Base-by-base conservation (phyloP, 768 basidiomycete genomes). In the Pleurotus tuber-regium region DNA sequence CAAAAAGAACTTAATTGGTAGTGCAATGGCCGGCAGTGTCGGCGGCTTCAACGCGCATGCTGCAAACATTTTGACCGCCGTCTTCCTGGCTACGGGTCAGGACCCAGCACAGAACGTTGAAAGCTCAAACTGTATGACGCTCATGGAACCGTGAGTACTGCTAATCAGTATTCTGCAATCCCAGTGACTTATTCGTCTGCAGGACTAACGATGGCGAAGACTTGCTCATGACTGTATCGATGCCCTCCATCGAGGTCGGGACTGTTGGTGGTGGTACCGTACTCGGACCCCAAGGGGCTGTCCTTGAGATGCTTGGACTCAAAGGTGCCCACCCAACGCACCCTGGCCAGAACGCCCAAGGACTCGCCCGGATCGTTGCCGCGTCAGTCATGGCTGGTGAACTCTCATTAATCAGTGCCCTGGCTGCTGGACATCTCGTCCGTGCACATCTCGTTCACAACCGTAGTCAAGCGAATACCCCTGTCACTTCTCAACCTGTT, bases 21-120 rank as follows among this genome's bases (percentile, higher is more conserved):
- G 91, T 58, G 94, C 96, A 39, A 98, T 99, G 96, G 96, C 97
- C 31, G 97, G 96, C 4, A 86, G 85, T n/a, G 80, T 98, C 48
- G 97, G 97, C 25, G 97, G 97, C 1, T 98, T 96, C 74, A 99
- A 99, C 69, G 97, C 97, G 9, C 97, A 99, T 67, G 96, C 96
- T 4, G 89, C 93, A 49, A 98, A 98, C 69, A 98, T 98, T 61
- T 71, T 98, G 57, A 98, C 97, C 24, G 95, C 97, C 3, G 73
- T 98, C 51, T 99, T 87, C 75, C 73, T 99, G 56, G 97, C 97
- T 12, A 96, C 94, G 31, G 97, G 97, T 12, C 97, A 99, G 70
- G 97, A 99, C 64, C 97, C 97, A 2, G 97, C 97, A 4, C 97
- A 99, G 76, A 98, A 98, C 66, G 96, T 99, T 24, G 97, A 96